These are phyloP conservation scores for Alternaria sp. DNA, from an alignment of 2,329 filamentous ascomycete species.

Conservation along the genomic window DNA sequence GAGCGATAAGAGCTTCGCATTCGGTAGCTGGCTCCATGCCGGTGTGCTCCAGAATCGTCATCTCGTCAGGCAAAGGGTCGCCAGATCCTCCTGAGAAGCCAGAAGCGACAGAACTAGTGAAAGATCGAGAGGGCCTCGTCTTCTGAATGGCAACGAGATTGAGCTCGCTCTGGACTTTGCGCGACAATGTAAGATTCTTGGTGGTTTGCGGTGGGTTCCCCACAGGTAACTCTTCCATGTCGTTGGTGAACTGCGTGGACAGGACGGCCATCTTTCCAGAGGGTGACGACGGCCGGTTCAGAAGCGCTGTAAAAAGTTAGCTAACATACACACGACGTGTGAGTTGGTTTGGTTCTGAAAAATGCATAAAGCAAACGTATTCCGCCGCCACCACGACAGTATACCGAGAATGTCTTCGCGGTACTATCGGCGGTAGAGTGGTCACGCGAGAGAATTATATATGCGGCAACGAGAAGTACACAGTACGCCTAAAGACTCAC, in stretches of 20 bases:
- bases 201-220: constrained; percentile 38
- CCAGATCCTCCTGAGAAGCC: constrained; percentile 42
- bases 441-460: neutral
- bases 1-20: constrained; percentile 39
- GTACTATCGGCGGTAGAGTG: neutral
- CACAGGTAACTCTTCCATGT: constrained; percentile 34
- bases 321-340: neutral
- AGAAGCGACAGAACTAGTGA: constrained; percentile 28
- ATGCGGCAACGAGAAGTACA: neutral
- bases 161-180: constrained; percentile 40
- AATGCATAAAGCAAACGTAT: neutral
- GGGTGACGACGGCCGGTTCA: constrained; percentile 43
- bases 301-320: constrained; percentile 11
- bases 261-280: constrained; percentile 49
- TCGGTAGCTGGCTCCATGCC: constrained; percentile 25
- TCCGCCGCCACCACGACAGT: neutral
- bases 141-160: constrained; percentile 23
- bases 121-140: constrained; percentile 2
- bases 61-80: constrained; percentile 41
- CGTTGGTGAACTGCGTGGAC: constrained; percentile 46
- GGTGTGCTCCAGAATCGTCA: neutral
- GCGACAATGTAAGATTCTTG: constrained; percentile 25
- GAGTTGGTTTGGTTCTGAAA: neutral
- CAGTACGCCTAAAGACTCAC: constrained; percentile 15
- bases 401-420: neutral